These are phyloP conservation scores for Talaromyces thailandensis DNA, from an alignment of 495 filamentous ascomycete genomes.

Conservation along the genomic window DNA sequence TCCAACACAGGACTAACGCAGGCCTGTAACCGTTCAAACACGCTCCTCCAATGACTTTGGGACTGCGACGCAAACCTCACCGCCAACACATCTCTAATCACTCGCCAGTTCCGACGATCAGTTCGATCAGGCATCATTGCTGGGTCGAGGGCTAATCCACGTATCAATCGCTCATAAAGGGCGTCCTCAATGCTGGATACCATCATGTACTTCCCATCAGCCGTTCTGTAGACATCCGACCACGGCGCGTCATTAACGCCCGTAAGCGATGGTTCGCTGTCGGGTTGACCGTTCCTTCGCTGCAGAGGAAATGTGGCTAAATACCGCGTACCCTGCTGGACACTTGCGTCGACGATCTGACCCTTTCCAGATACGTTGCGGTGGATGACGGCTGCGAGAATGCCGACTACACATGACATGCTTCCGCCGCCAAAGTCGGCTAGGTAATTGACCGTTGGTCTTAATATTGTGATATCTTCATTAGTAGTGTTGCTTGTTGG, in stretches of 20 bases:
- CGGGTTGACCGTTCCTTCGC: slow-evolving; percentile 1
- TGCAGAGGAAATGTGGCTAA: background rate
- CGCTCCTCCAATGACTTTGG: background rate
- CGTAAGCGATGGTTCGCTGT: background rate
- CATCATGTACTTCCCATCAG: slow-evolving; percentile 7
- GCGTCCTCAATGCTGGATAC: slow-evolving; percentile 1
- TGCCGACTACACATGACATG: slow-evolving; percentile 2
- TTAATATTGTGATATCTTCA: background rate
- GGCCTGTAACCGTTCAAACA: background rate
- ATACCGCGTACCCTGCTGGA: slow-evolving; percentile 3
- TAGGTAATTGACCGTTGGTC: slow-evolving; percentile 2
- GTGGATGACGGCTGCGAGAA: slow-evolving; percentile 1
- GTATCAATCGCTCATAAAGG: slow-evolving; percentile 2
- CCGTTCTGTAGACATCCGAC: background rate
- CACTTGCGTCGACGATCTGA: slow-evolving; percentile 6
- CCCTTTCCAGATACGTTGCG: slow-evolving; percentile 1
- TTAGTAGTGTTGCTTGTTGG: background rate
- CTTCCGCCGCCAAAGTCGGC: slow-evolving; percentile 6
- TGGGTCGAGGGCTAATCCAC: background rate
- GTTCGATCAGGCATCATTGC: background rate
- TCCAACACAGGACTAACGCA: slow-evolving; percentile 6
- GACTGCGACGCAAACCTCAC: background rate
- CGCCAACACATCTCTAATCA: background rate
- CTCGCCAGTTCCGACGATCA: slow-evolving; percentile 1
- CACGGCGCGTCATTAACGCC: background rate